A percentile compares a stretch with the other conserved stretches of the same genome.
phyloP scores from a whole-genome alignment of 306 rosid genomes.

The Cucurbita pepo region DNA sequence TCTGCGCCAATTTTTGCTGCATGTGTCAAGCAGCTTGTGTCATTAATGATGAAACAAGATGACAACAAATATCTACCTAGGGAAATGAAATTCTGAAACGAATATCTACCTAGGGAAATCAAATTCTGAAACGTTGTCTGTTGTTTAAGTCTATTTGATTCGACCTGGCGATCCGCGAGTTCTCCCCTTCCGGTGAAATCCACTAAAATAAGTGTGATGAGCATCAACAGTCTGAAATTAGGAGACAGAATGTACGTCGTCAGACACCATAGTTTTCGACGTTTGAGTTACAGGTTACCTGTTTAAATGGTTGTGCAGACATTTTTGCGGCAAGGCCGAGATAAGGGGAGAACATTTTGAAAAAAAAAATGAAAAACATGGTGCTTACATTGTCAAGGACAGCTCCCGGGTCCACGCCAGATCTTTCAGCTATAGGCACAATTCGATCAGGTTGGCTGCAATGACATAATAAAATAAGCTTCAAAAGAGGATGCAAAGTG shows the following conservation, averaged over 20 bases:
- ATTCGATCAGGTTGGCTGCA: conserved; percentile 90
- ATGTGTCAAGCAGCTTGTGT: conserved; percentile 12
- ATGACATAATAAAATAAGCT: conserved; percentile 4
- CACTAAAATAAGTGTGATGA: conserved; percentile 76
- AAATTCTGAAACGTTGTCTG: background rate
- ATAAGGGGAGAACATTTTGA: conserved; percentile 22
- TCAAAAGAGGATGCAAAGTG: conserved; percentile 55
- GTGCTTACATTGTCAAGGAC: conserved; percentile 79
- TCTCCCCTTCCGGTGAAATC: conserved; percentile 95
- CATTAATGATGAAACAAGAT: conserved; percentile 3
- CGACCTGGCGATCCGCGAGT: conserved; percentile 95
- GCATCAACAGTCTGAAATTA: conserved; percentile 71
- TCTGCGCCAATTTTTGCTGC: conserved; percentile 93
- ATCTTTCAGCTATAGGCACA: conserved; percentile 84
- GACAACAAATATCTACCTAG: background rate
- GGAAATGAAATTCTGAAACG: background rate
- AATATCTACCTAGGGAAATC: background rate
- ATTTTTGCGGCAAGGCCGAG: conserved; percentile 93
- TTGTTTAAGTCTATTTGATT: background rate
- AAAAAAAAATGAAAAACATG: background rate
- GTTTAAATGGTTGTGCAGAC: conserved; percentile 88
- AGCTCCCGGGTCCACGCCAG: conserved; percentile 94
- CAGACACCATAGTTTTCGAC: conserved; percentile 5
- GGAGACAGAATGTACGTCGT: background rate
- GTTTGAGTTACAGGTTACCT: background rate